Evolutionary conservation across 2,329 filamentous ascomycete species (phyloP).

Genomic region (Nemania sp.): DNA sequence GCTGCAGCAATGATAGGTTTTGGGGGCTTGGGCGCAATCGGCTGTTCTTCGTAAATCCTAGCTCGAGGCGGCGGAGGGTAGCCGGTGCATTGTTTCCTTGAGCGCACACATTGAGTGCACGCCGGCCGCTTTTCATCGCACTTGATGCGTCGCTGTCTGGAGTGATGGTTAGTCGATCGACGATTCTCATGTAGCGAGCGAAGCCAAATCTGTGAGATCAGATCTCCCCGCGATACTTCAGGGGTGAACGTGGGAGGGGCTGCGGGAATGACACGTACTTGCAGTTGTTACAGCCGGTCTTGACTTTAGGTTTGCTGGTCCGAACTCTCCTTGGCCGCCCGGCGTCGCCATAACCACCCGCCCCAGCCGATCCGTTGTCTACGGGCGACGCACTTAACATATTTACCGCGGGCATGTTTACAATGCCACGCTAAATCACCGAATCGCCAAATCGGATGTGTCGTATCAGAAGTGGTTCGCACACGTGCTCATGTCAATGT

Average conservation of each 20-base stretch:
- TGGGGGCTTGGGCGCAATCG: constrained; percentile 46
- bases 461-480: constrained; percentile 19
- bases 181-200: constrained; percentile 1
- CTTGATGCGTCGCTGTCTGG: constrained; percentile 71
- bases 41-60: constrained; percentile 59
- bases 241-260: neutral
- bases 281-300: constrained; percentile 75
- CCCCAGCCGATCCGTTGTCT: constrained; percentile 24
- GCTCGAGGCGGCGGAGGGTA: constrained; percentile 69
- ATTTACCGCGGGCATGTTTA: constrained; percentile 18
- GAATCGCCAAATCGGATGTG: constrained; percentile 4
- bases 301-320: constrained; percentile 71
- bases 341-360: constrained; percentile 40
- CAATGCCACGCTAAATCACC: constrained; percentile 8
- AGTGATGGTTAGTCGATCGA: constrained; percentile 25
- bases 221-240: neutral
- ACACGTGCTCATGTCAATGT: constrained; percentile 30
- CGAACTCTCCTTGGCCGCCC: constrained; percentile 59
- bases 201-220: too few species aligned
- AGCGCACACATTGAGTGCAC: constrained; percentile 70
- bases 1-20: constrained; percentile 6
- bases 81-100: constrained; percentile 69
- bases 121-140: constrained; percentile 73
- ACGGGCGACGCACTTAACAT: constrained; percentile 24
- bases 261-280: constrained; percentile 64